phyloP scores from a whole-genome alignment of 441 rosid species.

The Euphorbia schlechtendalii region DNA sequence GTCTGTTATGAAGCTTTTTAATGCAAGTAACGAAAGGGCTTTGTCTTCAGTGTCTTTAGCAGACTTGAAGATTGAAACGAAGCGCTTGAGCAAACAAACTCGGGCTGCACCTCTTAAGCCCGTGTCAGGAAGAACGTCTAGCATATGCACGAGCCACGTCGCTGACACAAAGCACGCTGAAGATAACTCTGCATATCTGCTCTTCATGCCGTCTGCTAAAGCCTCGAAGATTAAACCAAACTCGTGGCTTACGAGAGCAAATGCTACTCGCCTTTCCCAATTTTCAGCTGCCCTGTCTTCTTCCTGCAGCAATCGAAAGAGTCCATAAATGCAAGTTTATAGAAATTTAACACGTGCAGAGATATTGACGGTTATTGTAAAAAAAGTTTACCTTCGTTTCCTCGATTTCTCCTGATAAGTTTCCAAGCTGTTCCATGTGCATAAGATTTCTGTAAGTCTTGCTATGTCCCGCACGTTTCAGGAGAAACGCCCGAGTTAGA shows the following conservation, averaged over 20 bases:
- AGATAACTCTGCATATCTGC: constrained; percentile 34
- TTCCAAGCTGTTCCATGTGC: constrained; percentile 37
- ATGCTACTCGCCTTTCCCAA: constrained; percentile 64
- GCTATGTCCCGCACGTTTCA: constrained; percentile 50
- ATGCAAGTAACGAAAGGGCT: constrained; percentile 58
- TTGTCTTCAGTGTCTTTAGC: constrained; percentile 48
- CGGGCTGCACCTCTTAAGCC: constrained; percentile 66
- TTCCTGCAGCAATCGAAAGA: constrained; percentile 26
- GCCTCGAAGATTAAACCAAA: constrained; percentile 68
- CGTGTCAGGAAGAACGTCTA: constrained; percentile 51
- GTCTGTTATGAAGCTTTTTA: constrained; percentile 55
- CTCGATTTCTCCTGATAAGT: constrained; percentile 33
- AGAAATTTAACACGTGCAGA: constrained; percentile 1
- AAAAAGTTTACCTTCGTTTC: constrained; percentile 41
- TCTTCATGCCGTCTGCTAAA: constrained; percentile 56
- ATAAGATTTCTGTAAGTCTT: constrained; percentile 40
- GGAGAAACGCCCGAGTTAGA: constrained; percentile 45
- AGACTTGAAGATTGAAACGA: constrained; percentile 43
- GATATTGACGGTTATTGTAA: no score
- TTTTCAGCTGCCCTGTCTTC: constrained; percentile 60
- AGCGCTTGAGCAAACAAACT: constrained; percentile 56
- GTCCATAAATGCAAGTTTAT: background rate
- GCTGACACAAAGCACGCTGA: constrained; percentile 55
- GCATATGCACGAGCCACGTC: constrained; percentile 61
- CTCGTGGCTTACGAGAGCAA: constrained; percentile 55